phyloP scores from a whole-genome alignment of 2,329 filamentous ascomycete species.

The Ceratocystis smalleyi region DNA sequence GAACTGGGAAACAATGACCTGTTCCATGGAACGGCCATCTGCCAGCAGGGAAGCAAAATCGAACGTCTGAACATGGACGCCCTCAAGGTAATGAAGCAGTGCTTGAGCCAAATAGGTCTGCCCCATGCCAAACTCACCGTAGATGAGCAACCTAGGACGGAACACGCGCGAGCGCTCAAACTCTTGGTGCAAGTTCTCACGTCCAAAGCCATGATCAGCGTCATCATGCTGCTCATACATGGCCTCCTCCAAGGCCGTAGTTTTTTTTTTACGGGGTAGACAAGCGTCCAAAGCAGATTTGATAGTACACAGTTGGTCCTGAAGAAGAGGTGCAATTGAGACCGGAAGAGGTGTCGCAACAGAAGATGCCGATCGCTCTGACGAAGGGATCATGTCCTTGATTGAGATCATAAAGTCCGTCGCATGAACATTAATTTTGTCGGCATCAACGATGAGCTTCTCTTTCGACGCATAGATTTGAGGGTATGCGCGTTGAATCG shows the following conservation, averaged over 20 bases:
- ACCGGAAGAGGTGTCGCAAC: conserved; percentile 68
- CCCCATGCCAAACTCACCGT: conserved; percentile 77
- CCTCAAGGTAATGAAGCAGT: conserved; percentile 78
- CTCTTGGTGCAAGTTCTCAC: conserved; percentile 58
- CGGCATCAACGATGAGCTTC: conserved; percentile 76
- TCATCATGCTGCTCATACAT: conserved; percentile 79
- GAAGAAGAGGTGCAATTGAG: conserved; percentile 65
- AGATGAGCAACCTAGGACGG: conserved; percentile 70
- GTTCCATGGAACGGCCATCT: conserved; percentile 71
- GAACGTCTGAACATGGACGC: conserved; percentile 86
- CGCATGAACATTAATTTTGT: conserved; percentile 69
- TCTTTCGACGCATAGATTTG: conserved; percentile 87
- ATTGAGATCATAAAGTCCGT: conserved; percentile 96
- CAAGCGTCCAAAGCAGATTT: conserved; percentile 55
- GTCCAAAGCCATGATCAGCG: conserved; percentile 65
- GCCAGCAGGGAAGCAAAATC: conserved; percentile 76
- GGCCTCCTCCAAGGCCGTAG: conserved; percentile 83
- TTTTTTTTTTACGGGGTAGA: conserved; percentile 69
- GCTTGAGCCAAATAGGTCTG: conserved; percentile 79
- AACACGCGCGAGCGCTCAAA: conserved; percentile 84
- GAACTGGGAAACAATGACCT: conserved; percentile 79
- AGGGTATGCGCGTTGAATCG: conserved; percentile 87
- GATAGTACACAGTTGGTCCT: conserved; percentile 55
- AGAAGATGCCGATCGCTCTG: conserved; percentile 74
- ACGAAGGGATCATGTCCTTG: conserved; percentile 91